Conservation (phyloP, 768 basidiomycete species). For the Suillus brevipes region DNA sequence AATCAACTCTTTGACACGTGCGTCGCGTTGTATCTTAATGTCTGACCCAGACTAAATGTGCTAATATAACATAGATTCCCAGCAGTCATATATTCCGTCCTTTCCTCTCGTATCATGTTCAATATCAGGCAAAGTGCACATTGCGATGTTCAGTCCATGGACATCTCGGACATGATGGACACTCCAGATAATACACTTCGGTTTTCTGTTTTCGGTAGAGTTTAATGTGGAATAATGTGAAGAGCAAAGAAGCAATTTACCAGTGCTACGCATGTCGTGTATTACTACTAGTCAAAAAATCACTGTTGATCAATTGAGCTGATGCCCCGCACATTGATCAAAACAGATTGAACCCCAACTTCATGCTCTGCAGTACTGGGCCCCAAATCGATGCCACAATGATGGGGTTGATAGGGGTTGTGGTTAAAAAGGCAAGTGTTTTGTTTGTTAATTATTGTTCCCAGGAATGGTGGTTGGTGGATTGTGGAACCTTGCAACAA, state of each 20-base stretch:
- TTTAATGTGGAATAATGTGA: background rate
- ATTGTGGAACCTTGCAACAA: background rate
- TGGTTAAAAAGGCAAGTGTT: background rate
- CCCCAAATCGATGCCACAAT: too few relatives aligned
- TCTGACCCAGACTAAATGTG: background rate
- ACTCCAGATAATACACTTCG: background rate
- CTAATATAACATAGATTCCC: constrained; percentile 4
- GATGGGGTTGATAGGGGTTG: background rate
- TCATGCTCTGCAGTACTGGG: too few relatives aligned
- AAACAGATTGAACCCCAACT: too few relatives aligned
- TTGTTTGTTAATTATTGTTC: background rate
- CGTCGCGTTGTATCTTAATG: background rate
- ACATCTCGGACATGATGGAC: background rate
- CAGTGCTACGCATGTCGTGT: background rate
- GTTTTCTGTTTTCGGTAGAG: background rate
- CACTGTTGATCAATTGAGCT: background rate
- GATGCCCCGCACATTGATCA: background rate
- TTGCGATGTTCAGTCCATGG: background rate
- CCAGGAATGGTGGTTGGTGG: background rate
- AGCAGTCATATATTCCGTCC: constrained; percentile 3
- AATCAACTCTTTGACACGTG: constrained; percentile 9
- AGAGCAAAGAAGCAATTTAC: background rate
- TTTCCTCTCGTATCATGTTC: constrained; percentile 11
- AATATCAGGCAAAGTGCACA: constrained; percentile 8
- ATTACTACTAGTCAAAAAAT: background rate